These are phyloP conservation scores for Xylaria sp. DNA, from an alignment of 2,329 filamentous ascomycete genomes.

Conservation along the genomic window DNA sequence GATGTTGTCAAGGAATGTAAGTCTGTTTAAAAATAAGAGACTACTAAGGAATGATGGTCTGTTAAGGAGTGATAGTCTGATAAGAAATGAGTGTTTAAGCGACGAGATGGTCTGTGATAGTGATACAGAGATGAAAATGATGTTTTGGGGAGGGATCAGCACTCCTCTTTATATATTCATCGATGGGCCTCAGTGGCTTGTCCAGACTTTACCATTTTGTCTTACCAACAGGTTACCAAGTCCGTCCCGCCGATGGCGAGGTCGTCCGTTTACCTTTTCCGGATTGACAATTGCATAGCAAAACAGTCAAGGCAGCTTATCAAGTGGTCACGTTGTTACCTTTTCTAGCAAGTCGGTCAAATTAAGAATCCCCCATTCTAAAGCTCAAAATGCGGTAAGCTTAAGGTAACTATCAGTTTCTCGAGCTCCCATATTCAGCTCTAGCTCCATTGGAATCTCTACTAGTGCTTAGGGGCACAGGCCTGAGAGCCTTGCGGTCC, in stretches of 20 bases:
- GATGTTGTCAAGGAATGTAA: constrained; percentile 17
- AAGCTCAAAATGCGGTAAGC: constrained; percentile 8
- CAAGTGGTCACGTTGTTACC: constrained; percentile 15
- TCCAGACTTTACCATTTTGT: constrained; percentile 11
- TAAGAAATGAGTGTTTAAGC: constrained; percentile 14
- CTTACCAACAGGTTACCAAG: constrained; percentile 8
- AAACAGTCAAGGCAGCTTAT: constrained; percentile 16
- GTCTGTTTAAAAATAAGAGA: constrained; percentile 15
- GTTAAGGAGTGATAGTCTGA: constrained; percentile 11
- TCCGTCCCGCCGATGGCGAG: constrained; percentile 8
- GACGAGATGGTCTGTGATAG: constrained; percentile 18
- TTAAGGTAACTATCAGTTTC: constrained; percentile 14
- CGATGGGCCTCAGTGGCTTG: constrained; percentile 9
- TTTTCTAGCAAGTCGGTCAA: constrained; percentile 10
- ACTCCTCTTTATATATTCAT: constrained; percentile 18
- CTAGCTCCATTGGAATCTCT: constrained; percentile 10
- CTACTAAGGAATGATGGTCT: constrained; percentile 16
- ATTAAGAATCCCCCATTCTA: constrained; percentile 8
- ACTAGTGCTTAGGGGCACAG: constrained; percentile 9
- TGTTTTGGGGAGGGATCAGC: constrained; percentile 13
- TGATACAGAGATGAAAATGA: constrained; percentile 12
- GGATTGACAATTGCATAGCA: constrained; percentile 8
- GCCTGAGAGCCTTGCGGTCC: constrained; percentile 9
- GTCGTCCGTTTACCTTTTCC: constrained; percentile 11
- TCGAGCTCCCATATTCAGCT: constrained; percentile 15